Conservation (phyloP, 1,284 basidiomycete genomes). For the Xerocomus nothofagi region DNA sequence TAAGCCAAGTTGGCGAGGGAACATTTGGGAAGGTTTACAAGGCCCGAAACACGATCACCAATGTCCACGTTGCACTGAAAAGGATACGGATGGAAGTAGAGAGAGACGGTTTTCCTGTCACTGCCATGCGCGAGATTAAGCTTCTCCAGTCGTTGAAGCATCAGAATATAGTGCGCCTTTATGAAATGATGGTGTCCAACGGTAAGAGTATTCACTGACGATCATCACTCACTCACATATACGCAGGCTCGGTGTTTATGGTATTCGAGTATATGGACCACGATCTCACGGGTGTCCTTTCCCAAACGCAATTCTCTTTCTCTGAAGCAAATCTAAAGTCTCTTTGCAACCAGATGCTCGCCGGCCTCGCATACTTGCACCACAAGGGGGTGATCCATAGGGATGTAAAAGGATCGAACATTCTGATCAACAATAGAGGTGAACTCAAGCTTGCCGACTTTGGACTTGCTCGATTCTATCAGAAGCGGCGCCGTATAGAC, state of each 20-base stretch:
- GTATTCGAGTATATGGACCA: conserved; percentile 99
- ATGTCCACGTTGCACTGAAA: conserved; percentile 87
- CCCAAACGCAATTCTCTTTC: conserved; percentile 87
- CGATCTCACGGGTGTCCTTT: conserved; percentile 93
- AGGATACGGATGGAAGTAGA: conserved; percentile 98
- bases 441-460: conserved; percentile 98
- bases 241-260: conserved; percentile 92
- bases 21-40: conserved; percentile 99
- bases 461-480: conserved; percentile 95
- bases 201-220: conserved; percentile 51
- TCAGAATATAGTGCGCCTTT: conserved; percentile 84
- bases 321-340: conserved; percentile 90
- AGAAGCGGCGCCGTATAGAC: conserved; percentile 85
- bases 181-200: conserved; percentile 98
- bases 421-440: conserved; percentile 90
- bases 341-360: conserved; percentile 91
- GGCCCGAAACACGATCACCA: conserved; percentile 79
- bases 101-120: conserved; percentile 97
- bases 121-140: conserved; percentile 99
- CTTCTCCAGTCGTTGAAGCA: conserved; percentile 90
- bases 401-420: conserved; percentile 98
- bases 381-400: conserved; percentile 95
- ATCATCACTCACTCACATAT: conserved; percentile 11
- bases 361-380: conserved; percentile 92
- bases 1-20: conserved; percentile 96